These are phyloP conservation scores for Chlamydomonas reinhardtii DNA, from an alignment of 163 green algal genomes.

Conservation along the genomic window DNA sequence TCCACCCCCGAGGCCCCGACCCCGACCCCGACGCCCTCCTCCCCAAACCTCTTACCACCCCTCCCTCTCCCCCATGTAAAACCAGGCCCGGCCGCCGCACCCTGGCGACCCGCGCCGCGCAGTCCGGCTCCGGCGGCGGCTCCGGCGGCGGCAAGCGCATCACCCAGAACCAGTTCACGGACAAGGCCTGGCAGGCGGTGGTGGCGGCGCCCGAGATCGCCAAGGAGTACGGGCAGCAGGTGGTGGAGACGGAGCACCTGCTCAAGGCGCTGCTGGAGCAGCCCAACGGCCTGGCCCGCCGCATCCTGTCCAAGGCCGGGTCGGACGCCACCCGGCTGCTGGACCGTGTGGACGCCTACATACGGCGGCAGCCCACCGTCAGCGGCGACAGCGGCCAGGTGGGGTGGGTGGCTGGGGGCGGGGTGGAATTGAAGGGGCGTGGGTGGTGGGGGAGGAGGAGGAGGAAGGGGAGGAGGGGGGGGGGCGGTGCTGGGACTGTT, in stretches of 20 bases:
- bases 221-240: slow-evolving; percentile 88
- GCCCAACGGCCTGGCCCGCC: slow-evolving; percentile 90
- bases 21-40: not conserved
- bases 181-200: slow-evolving; percentile 96
- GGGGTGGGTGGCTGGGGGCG: not conserved
- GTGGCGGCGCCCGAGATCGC: slow-evolving; percentile 91
- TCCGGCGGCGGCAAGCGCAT: slow-evolving; percentile 82
- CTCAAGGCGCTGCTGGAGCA: slow-evolving; percentile 97
- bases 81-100: slow-evolving; percentile 23
- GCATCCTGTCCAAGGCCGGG: slow-evolving; percentile 89
- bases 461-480: too few species aligned
- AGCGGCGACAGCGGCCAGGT: slow-evolving; percentile 84
- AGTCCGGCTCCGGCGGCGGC: not conserved
- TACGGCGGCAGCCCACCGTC: slow-evolving; percentile 81
- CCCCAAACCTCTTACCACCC: not conserved
- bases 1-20: too few species aligned
- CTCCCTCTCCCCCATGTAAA: not conserved
- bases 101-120: not conserved
- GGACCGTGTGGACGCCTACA: slow-evolving; percentile 82
- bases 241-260: slow-evolving; percentile 98
- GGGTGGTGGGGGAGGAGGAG: not conserved
- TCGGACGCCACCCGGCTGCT: slow-evolving; percentile 86
- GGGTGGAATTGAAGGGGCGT: not conserved
- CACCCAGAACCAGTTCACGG: slow-evolving; percentile 96
- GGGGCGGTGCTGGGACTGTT: too few species aligned